Percentiles rank a stretch among this genome's conserved stretches.
Evolutionary conservation across 441 rosid species (phyloP).

Genomic region (Populus hybrid): DNA sequence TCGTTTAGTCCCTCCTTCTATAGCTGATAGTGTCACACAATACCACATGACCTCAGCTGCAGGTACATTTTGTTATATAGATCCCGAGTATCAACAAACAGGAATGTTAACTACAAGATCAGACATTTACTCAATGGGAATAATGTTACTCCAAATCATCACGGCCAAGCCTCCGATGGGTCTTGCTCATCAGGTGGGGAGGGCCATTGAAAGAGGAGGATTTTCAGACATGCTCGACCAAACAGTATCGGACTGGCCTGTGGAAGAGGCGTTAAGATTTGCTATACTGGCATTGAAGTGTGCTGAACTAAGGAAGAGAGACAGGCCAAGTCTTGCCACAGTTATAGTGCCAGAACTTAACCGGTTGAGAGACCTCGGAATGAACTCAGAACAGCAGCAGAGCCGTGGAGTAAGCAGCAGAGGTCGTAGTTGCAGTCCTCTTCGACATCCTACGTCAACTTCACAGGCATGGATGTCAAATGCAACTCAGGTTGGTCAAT

Average conservation of each 20-base stretch:
- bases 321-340: constrained; percentile 60
- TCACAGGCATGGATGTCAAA: constrained; percentile 3
- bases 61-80: constrained; percentile 75
- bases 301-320: constrained; percentile 58
- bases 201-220: constrained; percentile 51
- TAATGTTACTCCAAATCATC: constrained; percentile 59
- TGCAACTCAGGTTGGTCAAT: constrained; percentile 21
- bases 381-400: constrained; percentile 10
- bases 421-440: not conserved
- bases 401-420: not conserved
- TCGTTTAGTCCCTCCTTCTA: constrained; percentile 60
- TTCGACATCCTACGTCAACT: constrained; percentile 4
- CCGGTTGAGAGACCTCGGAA: constrained; percentile 44
- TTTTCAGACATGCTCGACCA: constrained; percentile 56
- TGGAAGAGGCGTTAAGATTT: constrained; percentile 49
- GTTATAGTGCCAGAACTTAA: constrained; percentile 53
- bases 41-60: constrained; percentile 73
- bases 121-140: constrained; percentile 62
- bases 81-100: constrained; percentile 77
- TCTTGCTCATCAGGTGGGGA: constrained; percentile 51
- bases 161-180: constrained; percentile 73
- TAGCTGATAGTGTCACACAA: constrained; percentile 62
- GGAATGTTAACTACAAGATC: constrained; percentile 65
- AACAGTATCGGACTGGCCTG: constrained; percentile 51
- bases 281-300: constrained; percentile 49